These are phyloP conservation scores for Pichia sp. DNA, from an alignment of 1,139 yeast species.

Conservation along the genomic window DNA sequence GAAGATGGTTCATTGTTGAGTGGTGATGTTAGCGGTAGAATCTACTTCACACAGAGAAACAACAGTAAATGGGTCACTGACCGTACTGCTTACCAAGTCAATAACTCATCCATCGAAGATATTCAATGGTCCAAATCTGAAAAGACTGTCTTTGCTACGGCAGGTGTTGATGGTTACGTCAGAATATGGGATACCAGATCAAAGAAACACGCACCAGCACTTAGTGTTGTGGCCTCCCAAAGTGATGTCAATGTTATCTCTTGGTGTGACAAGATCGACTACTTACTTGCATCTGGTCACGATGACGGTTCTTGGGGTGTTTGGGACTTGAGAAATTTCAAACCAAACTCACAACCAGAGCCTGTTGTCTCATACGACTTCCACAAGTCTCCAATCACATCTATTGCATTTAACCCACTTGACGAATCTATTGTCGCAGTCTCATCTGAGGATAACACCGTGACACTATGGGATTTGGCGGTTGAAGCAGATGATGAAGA, in stretches of 20 bases:
- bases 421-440: slow-evolving; percentile 96
- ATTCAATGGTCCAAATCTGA: slow-evolving; percentile 95
- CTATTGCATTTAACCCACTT: slow-evolving; percentile 88
- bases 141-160: slow-evolving; percentile 87
- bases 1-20: slow-evolving; percentile 77
- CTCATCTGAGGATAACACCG: slow-evolving; percentile 94
- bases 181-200: slow-evolving; percentile 97
- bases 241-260: slow-evolving; percentile 92
- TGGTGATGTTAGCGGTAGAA: slow-evolving; percentile 85
- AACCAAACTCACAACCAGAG: slow-evolving; percentile 38
- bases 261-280: slow-evolving; percentile 86
- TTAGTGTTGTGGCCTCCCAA: slow-evolving; percentile 74
- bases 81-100: slow-evolving; percentile 65
- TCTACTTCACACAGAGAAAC: slow-evolving; percentile 71
- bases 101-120: slow-evolving; percentile 82
- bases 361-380: slow-evolving; percentile 91
- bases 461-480: slow-evolving; percentile 93
- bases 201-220: slow-evolving; percentile 84
- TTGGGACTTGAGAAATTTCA: slow-evolving; percentile 93
- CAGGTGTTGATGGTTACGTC: slow-evolving; percentile 86
- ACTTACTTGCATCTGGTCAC: slow-evolving; percentile 89
- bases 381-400: slow-evolving; percentile 90
- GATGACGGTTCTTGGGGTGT: slow-evolving; percentile 98
- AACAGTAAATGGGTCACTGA: slow-evolving; percentile 84
- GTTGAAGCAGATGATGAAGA: slow-evolving; percentile 98